phyloP scores from a whole-genome alignment of 164 flowering plant genomes.

The Vitis amurensis region DNA sequence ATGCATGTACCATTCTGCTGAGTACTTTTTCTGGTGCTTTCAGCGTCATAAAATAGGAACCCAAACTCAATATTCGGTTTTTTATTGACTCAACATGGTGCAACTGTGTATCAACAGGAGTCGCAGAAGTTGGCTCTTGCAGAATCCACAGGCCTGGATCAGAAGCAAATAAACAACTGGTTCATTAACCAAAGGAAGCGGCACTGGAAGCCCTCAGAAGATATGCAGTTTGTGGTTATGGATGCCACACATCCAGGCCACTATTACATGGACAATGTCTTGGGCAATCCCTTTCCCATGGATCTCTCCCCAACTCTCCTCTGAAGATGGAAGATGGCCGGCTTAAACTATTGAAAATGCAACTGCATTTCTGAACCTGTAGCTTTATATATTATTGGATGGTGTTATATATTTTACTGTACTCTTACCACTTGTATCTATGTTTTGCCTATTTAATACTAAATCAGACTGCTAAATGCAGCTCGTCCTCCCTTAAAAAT shows the following conservation, averaged over 20 bases:
- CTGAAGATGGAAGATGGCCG: conserved; percentile 8
- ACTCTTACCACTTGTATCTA: not conserved
- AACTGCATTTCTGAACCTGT: not conserved
- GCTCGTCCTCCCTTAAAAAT: not conserved
- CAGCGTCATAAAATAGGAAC: not conserved
- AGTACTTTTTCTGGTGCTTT: not conserved
- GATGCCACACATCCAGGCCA: conserved; percentile 54
- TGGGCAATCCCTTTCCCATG: conserved; percentile 70
- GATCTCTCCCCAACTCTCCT: conserved; percentile 56
- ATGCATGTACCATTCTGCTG: too few relatives aligned
- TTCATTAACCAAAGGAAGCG: conserved; percentile 82
- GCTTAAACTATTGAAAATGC: not conserved
- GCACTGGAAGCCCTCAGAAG: conserved; percentile 89
- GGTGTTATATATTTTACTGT: not conserved
- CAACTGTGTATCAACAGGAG: conserved; percentile 47
- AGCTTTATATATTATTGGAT: not conserved
- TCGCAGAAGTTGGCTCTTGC: conserved; percentile 76
- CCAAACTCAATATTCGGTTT: not conserved
- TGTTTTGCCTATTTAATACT: conserved; percentile 2
- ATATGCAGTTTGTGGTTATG: conserved; percentile 87
- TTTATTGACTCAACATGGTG: not conserved
- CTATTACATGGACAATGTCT: conserved; percentile 63
- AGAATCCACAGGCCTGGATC: conserved; percentile 77
- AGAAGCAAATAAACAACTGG: conserved; percentile 90
- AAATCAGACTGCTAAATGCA: not conserved